Base-by-base conservation (phyloP, 768 basidiomycete species). In the Postia placenta region DNA sequence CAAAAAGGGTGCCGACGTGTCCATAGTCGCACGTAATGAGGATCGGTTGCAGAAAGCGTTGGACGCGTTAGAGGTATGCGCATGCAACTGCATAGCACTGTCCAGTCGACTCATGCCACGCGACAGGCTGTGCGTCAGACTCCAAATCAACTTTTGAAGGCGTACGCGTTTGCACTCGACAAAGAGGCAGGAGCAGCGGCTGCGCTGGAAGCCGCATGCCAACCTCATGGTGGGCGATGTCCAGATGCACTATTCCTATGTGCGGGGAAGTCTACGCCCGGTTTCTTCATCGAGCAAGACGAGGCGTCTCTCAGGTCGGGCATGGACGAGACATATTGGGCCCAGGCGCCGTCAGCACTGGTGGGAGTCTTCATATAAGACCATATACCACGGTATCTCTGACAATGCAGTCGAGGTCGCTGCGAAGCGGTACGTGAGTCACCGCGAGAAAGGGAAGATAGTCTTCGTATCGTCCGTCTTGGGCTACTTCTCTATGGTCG, bases 231-330 rank as follows among this genome's bases (percentile, higher is more conserved):
- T 4, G 81, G 83, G 0, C 64, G 69, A 27, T 75, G 74, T 2
- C 92, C 93, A 2, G 88, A 93, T 47, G 81, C 83, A 1, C 65
- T 90, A 22, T 86, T 94, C 61, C 66, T 81, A 7, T 92, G 91
- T 56, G 92, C 92, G 0, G 93, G 93, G 11, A 72, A 69, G 35
- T 62, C 83, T 1, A 74, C 71, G 22, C 92, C 93, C 0, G 77
- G 76, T 54, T 88, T 85, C 65, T 85, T 90, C 56, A 67, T 91
- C 20, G 89, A 92, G 41, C 73, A 80, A 71, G 68, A 67, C 0
- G 80, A 83, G 49, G 73, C 72, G 38, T 76, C 82, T 25, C 56
- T 94, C 46, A 66, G 68, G 43, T 50, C 67, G n/a, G 78, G 78
- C n/a, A 77, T 83, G 74, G 70, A 75, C 36, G 69, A 71, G 33